Evolutionary conservation across 2,329 filamentous ascomycete genomes (phyloP).

Genomic region (Elsinoe arachidis): DNA sequence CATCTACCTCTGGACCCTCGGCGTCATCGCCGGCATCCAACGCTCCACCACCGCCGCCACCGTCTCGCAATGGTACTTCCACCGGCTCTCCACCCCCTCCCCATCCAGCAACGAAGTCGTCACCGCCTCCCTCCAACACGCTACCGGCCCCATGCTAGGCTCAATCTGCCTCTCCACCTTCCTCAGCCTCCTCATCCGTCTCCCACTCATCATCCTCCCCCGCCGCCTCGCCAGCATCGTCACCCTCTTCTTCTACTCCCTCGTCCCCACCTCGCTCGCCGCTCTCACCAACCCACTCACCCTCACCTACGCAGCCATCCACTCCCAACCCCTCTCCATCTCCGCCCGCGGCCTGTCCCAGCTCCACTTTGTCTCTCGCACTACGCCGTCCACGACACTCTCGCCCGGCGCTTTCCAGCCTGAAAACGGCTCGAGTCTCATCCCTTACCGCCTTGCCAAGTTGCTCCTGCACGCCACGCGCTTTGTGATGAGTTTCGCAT

Average conservation of each 20-base stretch:
- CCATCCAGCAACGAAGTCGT: constrained; percentile 75
- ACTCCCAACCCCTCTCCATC: constrained; percentile 70
- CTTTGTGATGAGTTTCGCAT: constrained; percentile 78
- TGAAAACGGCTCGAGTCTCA: constrained; percentile 45
- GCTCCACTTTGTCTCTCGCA: constrained; percentile 69
- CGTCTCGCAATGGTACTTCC: constrained; percentile 98
- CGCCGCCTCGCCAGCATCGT: constrained; percentile 60
- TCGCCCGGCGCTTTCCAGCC: constrained; percentile 32
- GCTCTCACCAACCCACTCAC: constrained; percentile 85
- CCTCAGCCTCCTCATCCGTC: constrained; percentile 67
- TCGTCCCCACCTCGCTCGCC: constrained; percentile 77
- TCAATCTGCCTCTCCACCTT: constrained; percentile 85
- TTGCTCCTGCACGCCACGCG: constrained; percentile 83
- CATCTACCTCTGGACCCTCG: constrained; percentile 91
- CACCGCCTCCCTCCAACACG: constrained; percentile 70
- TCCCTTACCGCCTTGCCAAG: constrained; percentile 85
- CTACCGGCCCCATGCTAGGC: constrained; percentile 78
- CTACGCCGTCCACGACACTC: constrained; percentile 62
- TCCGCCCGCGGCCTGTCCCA: constrained; percentile 73
- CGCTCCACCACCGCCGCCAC: constrained; percentile 87
- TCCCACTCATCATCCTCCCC: constrained; percentile 78
- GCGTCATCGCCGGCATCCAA: constrained; percentile 79
- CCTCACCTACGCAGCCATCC: constrained; percentile 86
- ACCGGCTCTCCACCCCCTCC: constrained; percentile 71
- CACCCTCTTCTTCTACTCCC: constrained; percentile 63